Evolutionary conservation across 768 basidiomycete species (phyloP).

Genomic region (Paxillus rubicundulus): DNA sequence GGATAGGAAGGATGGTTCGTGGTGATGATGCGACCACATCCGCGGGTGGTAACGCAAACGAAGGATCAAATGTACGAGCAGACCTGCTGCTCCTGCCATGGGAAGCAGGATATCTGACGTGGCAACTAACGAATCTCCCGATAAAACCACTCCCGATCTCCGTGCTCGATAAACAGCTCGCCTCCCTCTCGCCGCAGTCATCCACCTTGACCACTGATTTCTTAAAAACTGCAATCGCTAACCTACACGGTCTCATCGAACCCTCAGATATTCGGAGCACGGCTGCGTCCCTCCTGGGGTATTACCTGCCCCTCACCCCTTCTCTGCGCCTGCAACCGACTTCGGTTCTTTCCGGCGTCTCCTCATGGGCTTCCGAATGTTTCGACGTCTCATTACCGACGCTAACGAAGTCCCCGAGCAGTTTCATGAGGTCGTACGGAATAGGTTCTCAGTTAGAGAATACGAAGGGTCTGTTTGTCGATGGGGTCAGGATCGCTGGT

Average conservation of each 20-base stretch:
- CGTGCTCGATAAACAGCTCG: slow-evolving; percentile 10
- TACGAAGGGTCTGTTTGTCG: slow-evolving; percentile 24
- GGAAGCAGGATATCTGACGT: slow-evolving; percentile 67
- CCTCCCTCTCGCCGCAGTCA: slow-evolving; percentile 10
- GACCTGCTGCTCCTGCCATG: slow-evolving; percentile 80
- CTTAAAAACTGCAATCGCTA: slow-evolving; percentile 24
- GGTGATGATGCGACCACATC: slow-evolving; percentile 48
- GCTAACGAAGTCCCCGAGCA: slow-evolving; percentile 19
- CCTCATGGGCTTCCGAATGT: slow-evolving; percentile 50
- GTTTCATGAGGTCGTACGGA: slow-evolving; percentile 22
- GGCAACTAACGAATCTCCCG: slow-evolving; percentile 64
- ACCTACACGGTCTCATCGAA: slow-evolving; percentile 40
- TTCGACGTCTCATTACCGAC: slow-evolving; percentile 19
- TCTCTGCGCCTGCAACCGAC: slow-evolving; percentile 46
- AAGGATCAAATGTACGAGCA: slow-evolving; percentile 42
- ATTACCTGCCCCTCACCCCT: slow-evolving; percentile 54
- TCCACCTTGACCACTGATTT: slow-evolving; percentile 21
- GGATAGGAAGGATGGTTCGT: slow-evolving; percentile 83
- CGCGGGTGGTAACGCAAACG: background rate
- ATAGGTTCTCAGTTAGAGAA: slow-evolving; percentile 2
- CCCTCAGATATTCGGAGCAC: slow-evolving; percentile 54
- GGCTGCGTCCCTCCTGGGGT: slow-evolving; percentile 68
- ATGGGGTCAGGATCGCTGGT: slow-evolving; percentile 14
- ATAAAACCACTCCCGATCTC: slow-evolving; percentile 52
- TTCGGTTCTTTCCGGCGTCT: slow-evolving; percentile 53